Evolutionary conservation across 768 basidiomycete species (phyloP).

Genomic region (Mycena haematopus): DNA sequence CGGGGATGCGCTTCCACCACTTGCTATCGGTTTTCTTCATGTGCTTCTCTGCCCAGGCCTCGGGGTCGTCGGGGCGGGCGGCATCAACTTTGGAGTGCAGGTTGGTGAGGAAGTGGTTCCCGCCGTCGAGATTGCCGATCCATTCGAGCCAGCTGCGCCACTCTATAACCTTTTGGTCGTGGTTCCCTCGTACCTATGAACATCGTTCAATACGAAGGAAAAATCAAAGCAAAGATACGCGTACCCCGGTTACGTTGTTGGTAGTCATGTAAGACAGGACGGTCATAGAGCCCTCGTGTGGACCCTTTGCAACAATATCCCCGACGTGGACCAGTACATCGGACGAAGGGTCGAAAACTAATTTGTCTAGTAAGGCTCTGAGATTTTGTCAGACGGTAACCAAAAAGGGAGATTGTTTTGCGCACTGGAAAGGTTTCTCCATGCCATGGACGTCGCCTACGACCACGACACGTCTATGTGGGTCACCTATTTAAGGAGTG

Average conservation of each 20-base stretch:
- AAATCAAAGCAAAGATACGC: not conserved
- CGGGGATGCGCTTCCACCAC: conserved; percentile 62
- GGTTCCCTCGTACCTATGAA: conserved; percentile 71
- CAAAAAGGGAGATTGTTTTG: not conserved
- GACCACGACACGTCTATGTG: conserved; percentile 66
- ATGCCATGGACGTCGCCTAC: conserved; percentile 93
- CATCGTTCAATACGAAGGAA: not conserved
- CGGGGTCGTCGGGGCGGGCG: conserved; percentile 41
- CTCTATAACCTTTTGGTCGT: conserved; percentile 90
- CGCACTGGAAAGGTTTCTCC: conserved; percentile 70
- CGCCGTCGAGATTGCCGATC: conserved; percentile 59
- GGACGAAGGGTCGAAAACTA: conserved; percentile 61
- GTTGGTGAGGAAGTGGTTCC: conserved; percentile 59
- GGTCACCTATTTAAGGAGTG: conserved; percentile 47
- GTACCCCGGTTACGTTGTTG: conserved; percentile 73
- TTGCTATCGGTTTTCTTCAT: conserved; percentile 31
- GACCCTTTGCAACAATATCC: conserved; percentile 79
- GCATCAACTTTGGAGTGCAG: conserved; percentile 45
- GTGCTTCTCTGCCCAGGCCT: conserved; percentile 48
- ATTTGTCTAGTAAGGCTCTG: conserved; percentile 67
- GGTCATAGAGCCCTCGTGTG: conserved; percentile 61
- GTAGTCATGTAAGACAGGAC: conserved; percentile 69
- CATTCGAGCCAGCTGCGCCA: conserved; percentile 90
- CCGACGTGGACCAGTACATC: conserved; percentile 86
- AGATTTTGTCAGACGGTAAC: not conserved